Evolutionary conservation across 2,329 filamentous ascomycete species (phyloP).

Genomic region (Alternaria metachromatica): DNA sequence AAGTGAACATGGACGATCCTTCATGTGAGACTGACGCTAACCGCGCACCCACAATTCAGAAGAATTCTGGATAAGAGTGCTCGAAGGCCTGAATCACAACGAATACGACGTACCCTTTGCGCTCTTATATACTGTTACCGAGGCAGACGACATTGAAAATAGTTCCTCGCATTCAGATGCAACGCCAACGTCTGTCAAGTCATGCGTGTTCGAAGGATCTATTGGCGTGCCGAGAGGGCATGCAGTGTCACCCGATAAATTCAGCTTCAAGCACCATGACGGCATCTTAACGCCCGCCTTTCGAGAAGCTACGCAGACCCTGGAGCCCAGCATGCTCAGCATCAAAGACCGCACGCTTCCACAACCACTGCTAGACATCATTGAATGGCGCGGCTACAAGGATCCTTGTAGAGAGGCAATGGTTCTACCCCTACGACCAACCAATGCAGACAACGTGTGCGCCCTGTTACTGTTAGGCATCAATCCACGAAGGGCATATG

Average conservation of each 20-base stretch:
- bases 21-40: not conserved
- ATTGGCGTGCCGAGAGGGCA: constrained; percentile 43
- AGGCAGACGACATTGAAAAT: constrained; percentile 35
- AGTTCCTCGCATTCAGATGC: constrained; percentile 33
- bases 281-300: constrained; percentile 43
- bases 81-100: constrained; percentile 56
- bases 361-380: constrained; percentile 33
- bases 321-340: constrained; percentile 37
- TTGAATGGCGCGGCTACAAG: constrained; percentile 42
- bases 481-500: constrained; percentile 43
- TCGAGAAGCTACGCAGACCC: constrained; percentile 42
- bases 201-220: constrained; percentile 41
- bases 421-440: constrained; percentile 41
- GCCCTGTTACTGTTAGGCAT: constrained; percentile 43
- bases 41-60: not conserved
- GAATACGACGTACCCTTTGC: constrained; percentile 42
- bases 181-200: constrained; percentile 30
- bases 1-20: not conserved
- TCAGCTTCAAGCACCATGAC: constrained; percentile 37
- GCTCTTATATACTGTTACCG: constrained; percentile 40
- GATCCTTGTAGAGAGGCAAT: constrained; percentile 43
- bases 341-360: constrained; percentile 36
- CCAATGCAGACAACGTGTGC: constrained; percentile 39
- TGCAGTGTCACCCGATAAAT: constrained; percentile 32
- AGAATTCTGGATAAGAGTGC: constrained; percentile 57